These are phyloP conservation scores for Berberis thunbergii DNA, from an alignment of 164 flowering plant genomes.

Conservation along the genomic window DNA sequence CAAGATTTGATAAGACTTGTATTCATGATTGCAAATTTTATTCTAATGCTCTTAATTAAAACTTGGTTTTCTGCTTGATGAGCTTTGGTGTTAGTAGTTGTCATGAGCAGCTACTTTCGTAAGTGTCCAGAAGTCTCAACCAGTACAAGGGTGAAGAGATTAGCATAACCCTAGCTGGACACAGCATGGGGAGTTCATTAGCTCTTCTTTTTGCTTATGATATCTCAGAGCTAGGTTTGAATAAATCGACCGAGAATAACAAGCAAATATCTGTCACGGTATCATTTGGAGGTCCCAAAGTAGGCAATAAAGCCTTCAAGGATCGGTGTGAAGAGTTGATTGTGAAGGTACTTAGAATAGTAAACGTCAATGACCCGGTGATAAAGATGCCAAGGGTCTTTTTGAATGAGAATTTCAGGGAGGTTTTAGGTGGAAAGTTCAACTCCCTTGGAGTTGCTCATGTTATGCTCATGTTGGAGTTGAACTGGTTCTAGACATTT, in stretches of 20 bases:
- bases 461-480: slow-evolving; percentile 26
- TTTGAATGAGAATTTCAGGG: slow-evolving; percentile 42
- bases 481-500: slow-evolving; percentile 51
- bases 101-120: slow-evolving; percentile 27
- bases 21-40: too few species aligned
- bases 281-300: slow-evolving; percentile 78
- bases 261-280: slow-evolving; percentile 46
- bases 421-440: slow-evolving; percentile 35
- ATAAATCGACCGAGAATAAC: slow-evolving; percentile 5
- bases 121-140: slow-evolving; percentile 17
- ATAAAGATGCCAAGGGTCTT: slow-evolving; percentile 30
- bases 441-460: slow-evolving; percentile 55
- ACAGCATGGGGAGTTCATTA: slow-evolving; percentile 85
- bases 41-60: too few species aligned
- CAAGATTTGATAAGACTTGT: too few species aligned
- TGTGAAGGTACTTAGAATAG: slow-evolving; percentile 59
- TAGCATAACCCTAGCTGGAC: slow-evolving; percentile 72
- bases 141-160: slow-evolving; percentile 42
- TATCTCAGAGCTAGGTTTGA: slow-evolving; percentile 61
- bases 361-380: slow-evolving; percentile 56
- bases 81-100: slow-evolving; percentile 23
- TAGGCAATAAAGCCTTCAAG: slow-evolving; percentile 62
- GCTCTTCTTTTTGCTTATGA: slow-evolving; percentile 71
- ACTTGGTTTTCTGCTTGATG: too few species aligned
- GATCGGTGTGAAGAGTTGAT: slow-evolving; percentile 66